Evolutionary conservation across 2,329 filamentous ascomycete genomes (phyloP), one percentile per base, ranked within the genome.

Genomic region (Aschersonia sp.): DNA sequence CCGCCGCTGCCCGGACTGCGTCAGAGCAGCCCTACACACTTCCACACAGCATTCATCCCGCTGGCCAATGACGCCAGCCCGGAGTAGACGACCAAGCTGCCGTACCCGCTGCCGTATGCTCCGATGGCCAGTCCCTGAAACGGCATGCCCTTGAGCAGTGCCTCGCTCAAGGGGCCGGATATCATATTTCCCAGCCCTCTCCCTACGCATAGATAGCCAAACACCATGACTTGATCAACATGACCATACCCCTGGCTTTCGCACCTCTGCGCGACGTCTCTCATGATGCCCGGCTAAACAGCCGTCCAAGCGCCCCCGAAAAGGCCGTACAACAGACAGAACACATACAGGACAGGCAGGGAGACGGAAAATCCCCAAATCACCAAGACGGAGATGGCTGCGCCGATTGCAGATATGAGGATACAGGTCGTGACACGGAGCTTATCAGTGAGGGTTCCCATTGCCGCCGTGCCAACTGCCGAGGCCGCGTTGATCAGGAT

Each of bases 281-380:
- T 62, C 65, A 70, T 69, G 52, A 74, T 66, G 0, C 73, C 73
- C 5, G 70, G 69, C 77, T 77, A 83, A 0, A 74, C 74, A 0
- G 73, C 71, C 14, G 71, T 73, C 55, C 76, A 83, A 0, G 72
- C 72, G 2, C 77, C 74, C 0, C 77, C 77, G 45, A 81, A 82
- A 50, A 81, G 69, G 1, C 79, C 79, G 54, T 77, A 83, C n/a
- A 71, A 65, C 14, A 79, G 58, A n/a, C 76, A 73, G 56, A 81
- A 83, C 11, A 73, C 54, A 9, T 76, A 71, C n/a, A 82, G 62
- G 4, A 75, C 59, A 1, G 67, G 66, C 22, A 77, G 59, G 8
- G 66, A 68, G 1, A 63, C 65, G 29, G 73, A 68, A 12, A 71
- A 56, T 0, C 77, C 79, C 79, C 79, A 82, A 45, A 81, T 62